phyloP scores from a whole-genome alignment of 768 basidiomycete species.

The Boletus tylopilopsis region DNA sequence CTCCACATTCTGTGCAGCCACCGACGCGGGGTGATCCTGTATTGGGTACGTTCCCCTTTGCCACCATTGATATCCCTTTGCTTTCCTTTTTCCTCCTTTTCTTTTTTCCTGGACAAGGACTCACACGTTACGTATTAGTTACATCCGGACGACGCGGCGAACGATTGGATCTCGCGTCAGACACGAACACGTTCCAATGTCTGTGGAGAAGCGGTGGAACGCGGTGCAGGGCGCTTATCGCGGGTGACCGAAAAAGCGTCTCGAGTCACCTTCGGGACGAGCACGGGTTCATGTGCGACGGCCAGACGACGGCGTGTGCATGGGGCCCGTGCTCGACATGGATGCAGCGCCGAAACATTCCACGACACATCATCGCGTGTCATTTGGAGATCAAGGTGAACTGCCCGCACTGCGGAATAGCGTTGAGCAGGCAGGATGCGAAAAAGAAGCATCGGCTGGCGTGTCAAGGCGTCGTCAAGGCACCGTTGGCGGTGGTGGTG shows the following conservation, averaged over 20 bases:
- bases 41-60: conserved; percentile 10
- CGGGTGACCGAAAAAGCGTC: conserved; percentile 18
- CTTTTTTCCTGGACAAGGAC: neutral
- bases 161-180: conserved; percentile 1
- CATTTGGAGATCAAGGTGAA: conserved; percentile 23
- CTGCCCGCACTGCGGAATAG: conserved; percentile 14
- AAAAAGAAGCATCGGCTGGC: conserved; percentile 17
- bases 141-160: conserved; percentile 6
- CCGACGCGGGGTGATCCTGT: neutral
- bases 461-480: conserved; percentile 4
- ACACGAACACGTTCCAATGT: conserved; percentile 15
- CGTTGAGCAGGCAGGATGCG: conserved; percentile 23
- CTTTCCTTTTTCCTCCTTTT: neutral
- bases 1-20: neutral
- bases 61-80: neutral
- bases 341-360: conserved; percentile 26
- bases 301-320: conserved; percentile 5
- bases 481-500: neutral
- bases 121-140: conserved; percentile 12
- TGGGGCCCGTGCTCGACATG: conserved; percentile 13
- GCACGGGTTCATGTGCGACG: conserved; percentile 22
- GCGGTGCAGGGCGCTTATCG: conserved; percentile 13
- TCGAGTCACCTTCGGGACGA: conserved; percentile 18
- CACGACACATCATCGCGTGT: conserved; percentile 23
- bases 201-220: conserved; percentile 13